Percentiles rank a stretch among this genome's conserved stretches.
Evolutionary conservation across 768 basidiomycete genomes (phyloP).

Genomic region (Chalciporus pseudorubinellus): DNA sequence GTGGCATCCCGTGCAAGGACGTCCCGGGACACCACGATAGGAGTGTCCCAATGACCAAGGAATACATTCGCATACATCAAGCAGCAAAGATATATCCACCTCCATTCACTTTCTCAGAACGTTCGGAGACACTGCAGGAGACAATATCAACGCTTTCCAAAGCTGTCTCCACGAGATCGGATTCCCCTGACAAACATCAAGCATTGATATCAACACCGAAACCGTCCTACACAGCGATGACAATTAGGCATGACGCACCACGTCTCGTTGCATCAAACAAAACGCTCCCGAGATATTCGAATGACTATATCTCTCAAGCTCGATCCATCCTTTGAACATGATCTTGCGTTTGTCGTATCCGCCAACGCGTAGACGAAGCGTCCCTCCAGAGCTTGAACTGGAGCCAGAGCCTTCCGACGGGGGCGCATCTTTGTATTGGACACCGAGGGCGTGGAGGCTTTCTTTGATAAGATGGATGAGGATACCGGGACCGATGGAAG

Average conservation of each 20-base stretch:
- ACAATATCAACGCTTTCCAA: constrained; percentile 63
- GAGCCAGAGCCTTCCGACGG: no score
- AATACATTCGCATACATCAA: not conserved
- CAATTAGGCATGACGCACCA: constrained; percentile 44
- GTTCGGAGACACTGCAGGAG: constrained; percentile 53
- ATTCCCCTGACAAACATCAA: constrained; percentile 49
- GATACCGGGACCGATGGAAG: constrained; percentile 49
- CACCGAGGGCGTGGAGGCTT: constrained; percentile 45
- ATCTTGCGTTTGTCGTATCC: constrained; percentile 64
- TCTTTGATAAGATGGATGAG: constrained; percentile 55
- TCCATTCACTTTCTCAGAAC: constrained; percentile 38
- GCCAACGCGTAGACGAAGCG: constrained; percentile 56
- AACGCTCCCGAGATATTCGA: constrained; percentile 54
- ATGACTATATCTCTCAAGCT: constrained; percentile 60
- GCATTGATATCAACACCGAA: not conserved
- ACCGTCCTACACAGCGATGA: not conserved
- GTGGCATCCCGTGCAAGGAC: no score
- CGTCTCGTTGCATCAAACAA: constrained; percentile 67
- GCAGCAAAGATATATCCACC: not conserved
- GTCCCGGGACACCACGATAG: not conserved
- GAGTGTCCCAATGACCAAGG: not conserved
- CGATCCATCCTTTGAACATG: constrained; percentile 71
- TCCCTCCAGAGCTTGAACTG: constrained; percentile 9
- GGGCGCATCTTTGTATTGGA: constrained; percentile 48
- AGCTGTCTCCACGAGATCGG: constrained; percentile 77